These are phyloP conservation scores for Actinidia chinensis DNA, from an alignment of 179 eudicot species.

Conservation along the genomic window DNA sequence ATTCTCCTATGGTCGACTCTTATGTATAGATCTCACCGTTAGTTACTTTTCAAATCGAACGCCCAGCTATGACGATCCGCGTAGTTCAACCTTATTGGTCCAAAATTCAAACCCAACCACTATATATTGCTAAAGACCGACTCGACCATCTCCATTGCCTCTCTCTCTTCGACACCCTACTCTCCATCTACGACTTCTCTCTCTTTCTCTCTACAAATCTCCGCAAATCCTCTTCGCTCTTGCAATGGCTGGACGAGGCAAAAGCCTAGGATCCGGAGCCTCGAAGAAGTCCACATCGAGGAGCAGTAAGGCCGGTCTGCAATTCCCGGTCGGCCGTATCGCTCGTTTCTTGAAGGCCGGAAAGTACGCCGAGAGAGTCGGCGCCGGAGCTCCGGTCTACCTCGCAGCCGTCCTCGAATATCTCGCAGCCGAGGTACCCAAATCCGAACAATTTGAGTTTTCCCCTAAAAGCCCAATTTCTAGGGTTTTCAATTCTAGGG, in stretches of 20 bases:
- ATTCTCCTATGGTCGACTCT: no score
- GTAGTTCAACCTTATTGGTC: not conserved
- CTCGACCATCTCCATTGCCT: not conserved
- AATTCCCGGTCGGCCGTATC: conserved; percentile 25
- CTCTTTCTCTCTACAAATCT: not conserved
- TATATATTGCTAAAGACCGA: not conserved
- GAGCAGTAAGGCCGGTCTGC: conserved; percentile 45
- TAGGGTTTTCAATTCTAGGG: not conserved
- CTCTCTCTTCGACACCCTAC: not conserved
- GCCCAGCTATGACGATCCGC: not conserved
- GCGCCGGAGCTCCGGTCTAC: conserved; percentile 49
- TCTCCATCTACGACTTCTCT: no score
- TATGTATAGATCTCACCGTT: not conserved
- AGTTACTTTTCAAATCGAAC: not conserved
- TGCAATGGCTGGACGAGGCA: conserved; percentile 37
- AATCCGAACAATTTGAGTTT: not conserved
- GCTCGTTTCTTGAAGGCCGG: conserved; percentile 42
- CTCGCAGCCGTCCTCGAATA: conserved; percentile 24
- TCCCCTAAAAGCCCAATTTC: not conserved
- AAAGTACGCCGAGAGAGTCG: conserved; percentile 45
- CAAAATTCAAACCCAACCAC: conserved; percentile 3
- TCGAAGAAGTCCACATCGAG: conserved; percentile 39
- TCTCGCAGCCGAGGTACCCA: conserved; percentile 42
- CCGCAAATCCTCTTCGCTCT: no score
- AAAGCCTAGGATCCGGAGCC: conserved; percentile 30